Conservation (phyloP, 2,329 filamentous ascomycete species). For the Aspergillus flavus region DNA sequence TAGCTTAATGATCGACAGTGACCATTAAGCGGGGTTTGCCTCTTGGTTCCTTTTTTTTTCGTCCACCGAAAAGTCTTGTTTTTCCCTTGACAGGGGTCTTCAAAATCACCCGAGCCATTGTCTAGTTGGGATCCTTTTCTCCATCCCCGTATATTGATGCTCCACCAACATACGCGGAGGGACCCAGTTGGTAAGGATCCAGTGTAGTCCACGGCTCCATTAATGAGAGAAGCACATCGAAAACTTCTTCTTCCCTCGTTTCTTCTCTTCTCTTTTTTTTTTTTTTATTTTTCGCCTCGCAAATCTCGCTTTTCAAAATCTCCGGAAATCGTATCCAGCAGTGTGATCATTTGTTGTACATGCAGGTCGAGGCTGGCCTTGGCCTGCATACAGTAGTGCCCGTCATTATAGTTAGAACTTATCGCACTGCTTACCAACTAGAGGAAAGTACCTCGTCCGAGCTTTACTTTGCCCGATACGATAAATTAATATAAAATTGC, state of each 20-base stretch:
- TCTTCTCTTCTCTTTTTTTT: background rate
- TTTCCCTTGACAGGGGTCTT: slow-evolving; percentile 2
- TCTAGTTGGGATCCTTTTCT: background rate
- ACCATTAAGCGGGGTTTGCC: slow-evolving; percentile 16
- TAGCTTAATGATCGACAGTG: slow-evolving; percentile 18
- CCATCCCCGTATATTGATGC: background rate
- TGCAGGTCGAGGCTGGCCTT: background rate
- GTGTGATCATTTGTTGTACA: background rate
- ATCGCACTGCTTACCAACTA: slow-evolving; percentile 3
- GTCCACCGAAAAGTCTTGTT: slow-evolving; percentile 18
- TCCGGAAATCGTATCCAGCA: background rate
- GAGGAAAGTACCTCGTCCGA: background rate
- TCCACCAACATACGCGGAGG: slow-evolving; percentile 5
- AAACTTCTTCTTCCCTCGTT: background rate
- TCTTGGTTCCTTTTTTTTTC: slow-evolving; percentile 11
- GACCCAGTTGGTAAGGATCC: slow-evolving; percentile 1
- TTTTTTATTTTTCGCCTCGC: background rate
- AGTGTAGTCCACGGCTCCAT: background rate
- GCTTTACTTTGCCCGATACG: background rate
- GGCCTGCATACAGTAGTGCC: slow-evolving; percentile 2
- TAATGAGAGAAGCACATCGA: background rate
- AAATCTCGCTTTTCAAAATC: background rate
- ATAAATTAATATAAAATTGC: background rate
- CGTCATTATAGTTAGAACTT: background rate
- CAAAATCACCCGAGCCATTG: background rate